Base-by-base conservation (phyloP, 441 rosid genomes). In the Euphorbia schlechtendalii region DNA sequence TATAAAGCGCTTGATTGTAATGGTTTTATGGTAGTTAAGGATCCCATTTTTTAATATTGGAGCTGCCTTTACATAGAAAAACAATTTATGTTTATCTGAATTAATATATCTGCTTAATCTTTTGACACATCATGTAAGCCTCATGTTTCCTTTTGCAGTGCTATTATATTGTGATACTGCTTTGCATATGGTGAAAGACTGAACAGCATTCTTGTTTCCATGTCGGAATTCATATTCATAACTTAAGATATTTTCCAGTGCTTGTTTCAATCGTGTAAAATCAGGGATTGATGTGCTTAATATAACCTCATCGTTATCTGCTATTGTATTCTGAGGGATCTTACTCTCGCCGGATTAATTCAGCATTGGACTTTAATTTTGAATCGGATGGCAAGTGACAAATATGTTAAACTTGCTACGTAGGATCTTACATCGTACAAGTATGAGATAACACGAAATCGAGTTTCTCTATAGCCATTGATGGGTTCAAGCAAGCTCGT, bases 11-110 rank as follows among this genome's bases (percentile, higher is more conserved):
- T 3, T 21, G 14, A 20, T 51, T 51, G 56, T 20, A 20, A 11
- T 51, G 56, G 56, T 51, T 51, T 10, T 11, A 21, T 24, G 18
- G 8, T 51, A 27, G 55, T 51, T 51, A 4, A 13, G 3, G 21
- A 51, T 13, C 21, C 53, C 43, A 18, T 43, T 25, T 18, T 53
- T 2, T 1, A 11, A 0, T 52, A 11, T 13, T 22, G 17, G 6
- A 38, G 59, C 71, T 14, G 49, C 38, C 38, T 59, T 67, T 60
- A 8, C 38, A 38, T n/a, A 18, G 56, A 52, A 24, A 2, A 53
- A 12, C 13, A 12, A 11, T 60, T 59, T 51, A 25, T 0, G n/a
- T 51, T 27, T n/a, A 40, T 59, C 10, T 18, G 8, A 48, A 20
- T 5, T 24, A 17, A 30, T 46, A 5, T 17, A 22, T 34, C 45